These are phyloP conservation scores for Calocybe indica DNA, from an alignment of 768 basidiomycete species.

Conservation along the genomic window DNA sequence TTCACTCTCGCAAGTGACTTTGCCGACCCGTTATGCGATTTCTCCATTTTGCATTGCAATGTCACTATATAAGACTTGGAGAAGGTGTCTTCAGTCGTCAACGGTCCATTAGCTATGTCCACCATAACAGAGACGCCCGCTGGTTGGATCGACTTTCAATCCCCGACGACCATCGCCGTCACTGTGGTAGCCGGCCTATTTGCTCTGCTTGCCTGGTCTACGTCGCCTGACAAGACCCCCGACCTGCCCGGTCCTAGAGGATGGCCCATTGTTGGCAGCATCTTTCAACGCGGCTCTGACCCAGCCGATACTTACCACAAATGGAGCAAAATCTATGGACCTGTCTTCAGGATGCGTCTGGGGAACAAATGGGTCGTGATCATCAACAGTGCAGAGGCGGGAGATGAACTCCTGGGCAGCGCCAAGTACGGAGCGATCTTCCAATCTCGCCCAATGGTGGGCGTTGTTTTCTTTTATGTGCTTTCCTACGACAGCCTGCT, in stretches of 20 bases:
- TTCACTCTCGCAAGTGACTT: too few relatives aligned
- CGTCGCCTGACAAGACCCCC: constrained; percentile 3
- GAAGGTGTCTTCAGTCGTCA: too few relatives aligned
- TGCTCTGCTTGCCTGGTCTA: constrained; percentile 5
- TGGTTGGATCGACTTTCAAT: too few relatives aligned
- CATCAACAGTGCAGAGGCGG: constrained; percentile 9
- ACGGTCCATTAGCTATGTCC: too few relatives aligned
- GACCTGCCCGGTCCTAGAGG: constrained; percentile 13
- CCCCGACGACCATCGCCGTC: neutral
- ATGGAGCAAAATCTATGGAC: constrained; percentile 13
- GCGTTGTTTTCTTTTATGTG: neutral
- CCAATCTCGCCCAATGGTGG: constrained; percentile 10
- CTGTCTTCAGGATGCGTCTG: constrained; percentile 11
- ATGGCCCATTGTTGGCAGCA: constrained; percentile 12
- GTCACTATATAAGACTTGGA: too few relatives aligned
- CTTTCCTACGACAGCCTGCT: neutral
- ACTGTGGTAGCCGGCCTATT: neutral
- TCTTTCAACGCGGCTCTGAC: constrained; percentile 10
- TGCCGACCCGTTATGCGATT: too few relatives aligned
- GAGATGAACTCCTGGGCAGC: constrained; percentile 11
- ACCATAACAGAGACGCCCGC: too few relatives aligned
- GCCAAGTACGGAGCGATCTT: constrained; percentile 8
- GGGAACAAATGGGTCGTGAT: constrained; percentile 11
- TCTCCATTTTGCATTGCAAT: too few relatives aligned
- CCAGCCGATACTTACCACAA: constrained; percentile 11